A percentile compares a stretch with the other conserved stretches of the same genome.
phyloP scores from a whole-genome alignment of 2,329 filamentous ascomycete species.

The Hymenoscyphus scutula region DNA sequence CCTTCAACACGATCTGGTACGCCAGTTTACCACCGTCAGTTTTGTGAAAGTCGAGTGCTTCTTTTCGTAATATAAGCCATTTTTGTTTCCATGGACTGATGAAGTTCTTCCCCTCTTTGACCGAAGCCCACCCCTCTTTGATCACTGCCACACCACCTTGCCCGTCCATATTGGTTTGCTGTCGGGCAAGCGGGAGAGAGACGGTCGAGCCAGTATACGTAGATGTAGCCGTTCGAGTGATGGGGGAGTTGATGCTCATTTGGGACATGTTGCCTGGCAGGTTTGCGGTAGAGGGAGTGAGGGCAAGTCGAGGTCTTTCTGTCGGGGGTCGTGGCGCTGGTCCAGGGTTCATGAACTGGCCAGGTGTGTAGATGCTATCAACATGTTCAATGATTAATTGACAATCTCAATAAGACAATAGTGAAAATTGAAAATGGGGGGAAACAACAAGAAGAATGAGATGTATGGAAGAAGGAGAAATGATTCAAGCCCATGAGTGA shows the following conservation, averaged over 20 bases:
- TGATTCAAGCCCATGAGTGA: constrained; percentile 10
- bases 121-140: constrained; percentile 78
- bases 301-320: constrained; percentile 76
- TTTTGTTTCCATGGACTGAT: constrained; percentile 87
- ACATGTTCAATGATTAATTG: background rate
- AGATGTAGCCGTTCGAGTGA: constrained; percentile 62
- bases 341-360: constrained; percentile 92
- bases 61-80: constrained; percentile 88
- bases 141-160: constrained; percentile 69
- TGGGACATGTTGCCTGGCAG: constrained; percentile 76
- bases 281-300: constrained; percentile 71
- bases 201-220: constrained; percentile 72
- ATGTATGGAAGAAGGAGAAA: constrained; percentile 2
- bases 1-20: constrained; percentile 80
- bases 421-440: background rate
- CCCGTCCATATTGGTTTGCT: constrained; percentile 54
- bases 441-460: constrained; percentile 4
- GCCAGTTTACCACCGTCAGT: constrained; percentile 82
- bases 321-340: constrained; percentile 88
- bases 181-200: constrained; percentile 65
- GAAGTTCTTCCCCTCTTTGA: constrained; percentile 88
- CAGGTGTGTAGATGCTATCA: constrained; percentile 54
- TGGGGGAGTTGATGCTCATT: constrained; percentile 69
- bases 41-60: constrained; percentile 92
- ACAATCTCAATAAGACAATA: background rate